phyloP scores from a whole-genome alignment of 2,329 filamentous ascomycete species.

The Xylaria hypoxylon region DNA sequence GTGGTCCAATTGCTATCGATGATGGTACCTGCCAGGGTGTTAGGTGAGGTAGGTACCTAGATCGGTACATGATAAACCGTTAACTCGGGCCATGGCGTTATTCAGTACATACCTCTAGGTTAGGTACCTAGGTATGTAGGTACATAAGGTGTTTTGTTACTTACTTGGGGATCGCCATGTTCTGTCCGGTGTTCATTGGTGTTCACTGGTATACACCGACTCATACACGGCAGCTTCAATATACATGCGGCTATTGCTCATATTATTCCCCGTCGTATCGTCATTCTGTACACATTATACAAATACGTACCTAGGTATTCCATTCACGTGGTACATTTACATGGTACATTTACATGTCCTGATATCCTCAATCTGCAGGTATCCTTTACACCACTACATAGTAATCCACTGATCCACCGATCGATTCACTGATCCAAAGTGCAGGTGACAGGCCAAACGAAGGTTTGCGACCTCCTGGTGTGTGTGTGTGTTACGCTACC shows the following conservation, averaged over 20 bases:
- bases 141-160: too few species aligned
- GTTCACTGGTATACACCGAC: too few species aligned
- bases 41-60: slow-evolving; percentile 12
- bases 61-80: not conserved
- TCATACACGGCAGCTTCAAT: slow-evolving; percentile 8
- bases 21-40: not conserved
- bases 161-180: not conserved
- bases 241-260: slow-evolving; percentile 15
- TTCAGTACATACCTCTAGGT: not conserved
- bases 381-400: slow-evolving; percentile 20
- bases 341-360: not conserved
- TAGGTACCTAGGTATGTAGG: too few species aligned
- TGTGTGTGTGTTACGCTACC: slow-evolving; percentile 7
- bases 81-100: not conserved
- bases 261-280: slow-evolving; percentile 17
- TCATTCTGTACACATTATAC: not conserved
- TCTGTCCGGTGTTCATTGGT: too few species aligned
- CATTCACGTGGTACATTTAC: too few species aligned
- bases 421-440: slow-evolving; percentile 2
- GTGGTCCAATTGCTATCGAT: not conserved
- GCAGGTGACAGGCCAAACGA: slow-evolving; percentile 16
- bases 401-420: too few species aligned
- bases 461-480: slow-evolving; percentile 18
- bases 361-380: slow-evolving; percentile 22
- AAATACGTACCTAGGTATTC: too few species aligned